Conservation (phyloP, 2,329 filamentous ascomycete genomes). For the Rhexocercosporidium sp. region DNA sequence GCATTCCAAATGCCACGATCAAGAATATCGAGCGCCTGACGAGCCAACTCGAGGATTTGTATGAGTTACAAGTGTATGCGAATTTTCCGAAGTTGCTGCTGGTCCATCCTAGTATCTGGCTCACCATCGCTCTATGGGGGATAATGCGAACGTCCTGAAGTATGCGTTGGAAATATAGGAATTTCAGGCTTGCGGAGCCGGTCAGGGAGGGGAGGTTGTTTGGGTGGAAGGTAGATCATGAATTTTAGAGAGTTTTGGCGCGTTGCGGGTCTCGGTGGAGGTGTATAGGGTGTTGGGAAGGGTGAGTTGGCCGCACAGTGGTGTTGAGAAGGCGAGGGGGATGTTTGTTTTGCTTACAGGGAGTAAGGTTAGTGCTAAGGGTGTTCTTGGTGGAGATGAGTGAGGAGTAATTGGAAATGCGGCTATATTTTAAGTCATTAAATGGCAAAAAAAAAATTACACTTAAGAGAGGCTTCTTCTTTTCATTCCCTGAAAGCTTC, state of each 20-base stretch:
- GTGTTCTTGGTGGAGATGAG: not conserved
- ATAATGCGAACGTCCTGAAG: slow-evolving; percentile 20
- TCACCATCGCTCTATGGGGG: slow-evolving; percentile 17
- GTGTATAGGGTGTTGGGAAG: slow-evolving; percentile 19
- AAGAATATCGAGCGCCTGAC: slow-evolving; percentile 21
- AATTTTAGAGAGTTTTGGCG: slow-evolving; percentile 27
- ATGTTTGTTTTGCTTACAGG: slow-evolving; percentile 25
- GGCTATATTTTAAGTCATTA: not conserved
- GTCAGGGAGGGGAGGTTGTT: not conserved
- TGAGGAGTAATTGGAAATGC: not conserved
- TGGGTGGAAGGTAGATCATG: slow-evolving; percentile 21
- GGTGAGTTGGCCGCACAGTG: slow-evolving; percentile 8
- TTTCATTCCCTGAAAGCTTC: too few relatives aligned
- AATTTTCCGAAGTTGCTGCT: slow-evolving; percentile 22
- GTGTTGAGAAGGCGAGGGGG: slow-evolving; percentile 18
- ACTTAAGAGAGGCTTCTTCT: too few relatives aligned
- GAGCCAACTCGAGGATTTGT: slow-evolving; percentile 20
- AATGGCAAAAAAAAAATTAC: too few relatives aligned
- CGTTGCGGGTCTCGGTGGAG: slow-evolving; percentile 18
- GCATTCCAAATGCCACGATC: slow-evolving; percentile 7
- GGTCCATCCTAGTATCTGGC: slow-evolving; percentile 27
- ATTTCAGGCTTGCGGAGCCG: slow-evolving; percentile 24
- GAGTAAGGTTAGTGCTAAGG: slow-evolving; percentile 22
- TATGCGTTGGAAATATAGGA: slow-evolving; percentile 23
- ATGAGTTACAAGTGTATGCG: slow-evolving; percentile 22